These are phyloP conservation scores for Aspergillus ostianus DNA, from an alignment of 495 filamentous ascomycete genomes.

Conservation along the genomic window DNA sequence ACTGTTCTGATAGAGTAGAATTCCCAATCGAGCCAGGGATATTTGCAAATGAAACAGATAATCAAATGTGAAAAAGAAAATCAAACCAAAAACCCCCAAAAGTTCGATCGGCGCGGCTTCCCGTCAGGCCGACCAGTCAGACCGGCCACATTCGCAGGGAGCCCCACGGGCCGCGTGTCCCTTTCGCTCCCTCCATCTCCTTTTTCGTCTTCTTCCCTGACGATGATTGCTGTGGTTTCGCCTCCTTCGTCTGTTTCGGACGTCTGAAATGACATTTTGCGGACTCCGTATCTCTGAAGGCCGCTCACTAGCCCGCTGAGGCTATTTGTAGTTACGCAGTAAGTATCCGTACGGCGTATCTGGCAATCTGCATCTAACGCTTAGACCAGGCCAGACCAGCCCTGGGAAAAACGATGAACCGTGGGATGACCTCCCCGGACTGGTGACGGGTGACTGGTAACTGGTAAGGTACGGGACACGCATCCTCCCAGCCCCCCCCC, in stretches of 20 bases:
- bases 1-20: neutral
- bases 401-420: no score
- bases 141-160: constrained; percentile 1
- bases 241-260: no score
- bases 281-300: constrained; percentile 4
- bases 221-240: no score
- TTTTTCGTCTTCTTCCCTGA: constrained; percentile 3
- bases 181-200: constrained; percentile 9
- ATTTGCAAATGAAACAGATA: no score
- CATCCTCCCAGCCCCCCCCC: neutral
- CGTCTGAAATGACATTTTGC: constrained; percentile 5
- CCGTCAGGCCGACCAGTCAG: constrained; percentile 20
- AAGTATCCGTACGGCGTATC: no score
- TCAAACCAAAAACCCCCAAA: neutral
- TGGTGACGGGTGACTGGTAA: no score
- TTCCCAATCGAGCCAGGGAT: neutral
- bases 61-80: no score
- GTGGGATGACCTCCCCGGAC: neutral
- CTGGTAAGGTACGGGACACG: neutral
- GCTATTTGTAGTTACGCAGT: no score
- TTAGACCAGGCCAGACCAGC: neutral
- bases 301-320: no score
- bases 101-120: constrained; percentile 18
- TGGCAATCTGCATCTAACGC: constrained; percentile 1
- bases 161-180: constrained; percentile 31